Evolutionary conservation across 805 yeast genomes (phyloP).

Genomic region (Metschnikowia continentalis): DNA sequence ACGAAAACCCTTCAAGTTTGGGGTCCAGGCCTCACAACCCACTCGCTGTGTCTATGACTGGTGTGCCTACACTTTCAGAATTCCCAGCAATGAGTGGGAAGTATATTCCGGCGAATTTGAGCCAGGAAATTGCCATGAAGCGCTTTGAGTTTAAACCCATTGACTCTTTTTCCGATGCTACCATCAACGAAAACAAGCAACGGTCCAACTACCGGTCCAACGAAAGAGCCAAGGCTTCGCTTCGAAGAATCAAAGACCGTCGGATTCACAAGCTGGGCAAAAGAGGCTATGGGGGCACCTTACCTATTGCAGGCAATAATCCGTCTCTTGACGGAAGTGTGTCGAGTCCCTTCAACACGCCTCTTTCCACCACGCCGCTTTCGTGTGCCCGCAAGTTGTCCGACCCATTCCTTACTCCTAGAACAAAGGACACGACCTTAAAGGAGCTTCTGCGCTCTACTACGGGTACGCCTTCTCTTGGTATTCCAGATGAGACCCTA

Average conservation of each 20-base stretch:
- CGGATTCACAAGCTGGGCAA: conserved; percentile 44
- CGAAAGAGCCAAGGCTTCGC: conserved; percentile 64
- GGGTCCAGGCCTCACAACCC: conserved; percentile 11
- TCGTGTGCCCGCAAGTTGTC: not conserved
- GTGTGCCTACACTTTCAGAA: conserved; percentile 41
- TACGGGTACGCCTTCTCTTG: not conserved
- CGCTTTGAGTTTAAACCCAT: conserved; percentile 17
- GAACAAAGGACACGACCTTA: not conserved
- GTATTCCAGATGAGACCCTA: not conserved
- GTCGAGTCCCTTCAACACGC: conserved; percentile 22
- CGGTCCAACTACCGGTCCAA: conserved; percentile 35
- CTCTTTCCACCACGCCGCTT: not conserved
- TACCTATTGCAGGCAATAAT: not conserved
- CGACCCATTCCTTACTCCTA: conserved; percentile 1
- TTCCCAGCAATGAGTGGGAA: conserved; percentile 38
- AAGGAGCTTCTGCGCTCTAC: not conserved
- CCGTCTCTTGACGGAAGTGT: conserved; percentile 4
- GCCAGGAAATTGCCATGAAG: conserved; percentile 15
- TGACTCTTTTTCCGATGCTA: conserved; percentile 10
- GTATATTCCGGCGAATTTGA: conserved; percentile 21
- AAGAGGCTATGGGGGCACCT: conserved; percentile 16
- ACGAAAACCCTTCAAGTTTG: conserved; percentile 13
- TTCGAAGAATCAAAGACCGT: conserved; percentile 56
- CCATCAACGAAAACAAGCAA: conserved; percentile 13
- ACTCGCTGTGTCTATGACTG: conserved; percentile 13